These are phyloP conservation scores for Globisporangium acanthophoron DNA, from an alignment of 352 stramenopile genomes.

Conservation along the genomic window DNA sequence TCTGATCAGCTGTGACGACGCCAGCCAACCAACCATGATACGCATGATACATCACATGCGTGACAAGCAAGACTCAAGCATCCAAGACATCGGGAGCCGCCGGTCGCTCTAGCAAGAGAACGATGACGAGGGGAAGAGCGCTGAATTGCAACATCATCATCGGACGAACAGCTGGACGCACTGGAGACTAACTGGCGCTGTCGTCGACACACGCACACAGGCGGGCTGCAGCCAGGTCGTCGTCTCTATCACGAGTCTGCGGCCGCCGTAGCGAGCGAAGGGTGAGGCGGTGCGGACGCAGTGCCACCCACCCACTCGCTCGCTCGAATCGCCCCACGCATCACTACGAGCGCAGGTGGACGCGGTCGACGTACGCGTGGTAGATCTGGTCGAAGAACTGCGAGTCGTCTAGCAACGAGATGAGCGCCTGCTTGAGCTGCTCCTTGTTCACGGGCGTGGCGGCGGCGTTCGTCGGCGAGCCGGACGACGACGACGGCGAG, in stretches of 20 bases:
- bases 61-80: too few species aligned
- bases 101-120: too few species aligned
- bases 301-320: not conserved
- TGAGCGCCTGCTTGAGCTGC: slow-evolving; percentile 82
- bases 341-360: slow-evolving; percentile 40
- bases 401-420: slow-evolving; percentile 70
- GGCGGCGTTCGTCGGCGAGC: not conserved
- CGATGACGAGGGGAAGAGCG: not conserved
- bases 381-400: slow-evolving; percentile 89
- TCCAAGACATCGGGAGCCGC: too few species aligned
- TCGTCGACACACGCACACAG: too few species aligned
- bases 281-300: too few species aligned
- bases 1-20: not conserved
- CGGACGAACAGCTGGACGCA: not conserved
- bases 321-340: not conserved
- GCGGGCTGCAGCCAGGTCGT: not conserved
- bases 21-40: too few species aligned
- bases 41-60: too few species aligned
- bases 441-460: slow-evolving; percentile 65
- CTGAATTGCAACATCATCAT: not conserved
- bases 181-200: not conserved
- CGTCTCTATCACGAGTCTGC: not conserved
- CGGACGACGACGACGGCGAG: slow-evolving; percentile 3
- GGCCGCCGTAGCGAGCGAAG: too few species aligned
- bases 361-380: slow-evolving; percentile 72